Percentiles rank a stretch among this genome's conserved stretches.
Conservation (phyloP, 2,329 filamentous ascomycete species). For the Aspergillus sojae region DNA sequence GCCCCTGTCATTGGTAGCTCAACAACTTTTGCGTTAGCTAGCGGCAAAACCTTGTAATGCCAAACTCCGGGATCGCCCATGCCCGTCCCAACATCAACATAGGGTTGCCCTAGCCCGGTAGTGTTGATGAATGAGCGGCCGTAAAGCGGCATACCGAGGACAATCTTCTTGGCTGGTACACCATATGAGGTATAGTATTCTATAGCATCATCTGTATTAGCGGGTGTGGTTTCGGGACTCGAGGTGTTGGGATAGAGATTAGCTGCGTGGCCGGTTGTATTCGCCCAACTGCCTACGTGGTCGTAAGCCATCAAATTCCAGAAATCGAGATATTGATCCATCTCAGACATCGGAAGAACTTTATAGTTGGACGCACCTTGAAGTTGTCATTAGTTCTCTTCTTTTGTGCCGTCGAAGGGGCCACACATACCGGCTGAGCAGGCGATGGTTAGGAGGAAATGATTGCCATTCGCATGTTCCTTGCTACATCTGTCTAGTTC, state of each 20-base stretch:
- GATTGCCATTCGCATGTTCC: constrained; percentile 32
- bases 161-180: constrained; percentile 71
- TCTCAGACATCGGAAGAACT: constrained; percentile 45
- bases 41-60: constrained; percentile 85
- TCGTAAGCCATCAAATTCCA: constrained; percentile 79
- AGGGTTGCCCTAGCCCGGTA: constrained; percentile 70
- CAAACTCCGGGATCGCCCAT: constrained; percentile 84
- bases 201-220: constrained; percentile 73
- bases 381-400: background rate
- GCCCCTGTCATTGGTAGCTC: constrained; percentile 65
- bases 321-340: constrained; percentile 54
- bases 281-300: constrained; percentile 80
- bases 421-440: constrained; percentile 43
- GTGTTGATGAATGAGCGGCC: constrained; percentile 83
- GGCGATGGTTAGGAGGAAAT: constrained; percentile 51
- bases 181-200: constrained; percentile 68
- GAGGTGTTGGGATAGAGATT: constrained; percentile 68
- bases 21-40: constrained; percentile 62
- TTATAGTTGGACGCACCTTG: constrained; percentile 49
- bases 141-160: constrained; percentile 90
- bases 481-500: constrained; percentile 46
- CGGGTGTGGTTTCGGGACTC: constrained; percentile 71
- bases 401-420: background rate
- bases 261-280: constrained; percentile 72
- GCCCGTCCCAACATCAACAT: constrained; percentile 72